phyloP scores from a whole-genome alignment of 179 eudicot genomes.

The Sideroxylon spinosum region DNA sequence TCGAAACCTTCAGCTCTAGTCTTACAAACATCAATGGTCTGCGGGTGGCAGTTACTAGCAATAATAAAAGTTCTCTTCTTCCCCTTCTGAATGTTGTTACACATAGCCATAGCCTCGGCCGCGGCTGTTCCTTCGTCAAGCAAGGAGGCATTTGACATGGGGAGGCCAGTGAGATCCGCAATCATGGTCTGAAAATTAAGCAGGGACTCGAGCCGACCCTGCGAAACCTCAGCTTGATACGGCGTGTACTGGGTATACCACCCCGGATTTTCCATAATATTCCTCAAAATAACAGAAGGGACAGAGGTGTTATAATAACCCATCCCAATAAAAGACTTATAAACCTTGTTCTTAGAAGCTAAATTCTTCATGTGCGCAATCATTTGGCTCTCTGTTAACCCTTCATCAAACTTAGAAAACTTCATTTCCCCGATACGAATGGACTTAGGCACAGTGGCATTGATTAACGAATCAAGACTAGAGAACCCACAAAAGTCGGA shows the following conservation, averaged over 20 bases:
- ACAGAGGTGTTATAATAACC: slow-evolving; percentile 84
- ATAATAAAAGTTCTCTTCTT: slow-evolving; percentile 80
- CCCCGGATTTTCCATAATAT: slow-evolving; percentile 87
- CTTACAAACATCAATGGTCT: slow-evolving; percentile 77
- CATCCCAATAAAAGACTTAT: slow-evolving; percentile 93
- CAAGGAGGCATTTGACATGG: slow-evolving; percentile 90
- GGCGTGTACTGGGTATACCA: slow-evolving; percentile 98
- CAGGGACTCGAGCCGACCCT: slow-evolving; percentile 82
- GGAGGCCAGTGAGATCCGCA: slow-evolving; percentile 85
- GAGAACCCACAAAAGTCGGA: slow-evolving; percentile 60
- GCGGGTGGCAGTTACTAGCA: slow-evolving; percentile 85
- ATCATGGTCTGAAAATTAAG: slow-evolving; percentile 81
- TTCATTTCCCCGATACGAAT: slow-evolving; percentile 59
- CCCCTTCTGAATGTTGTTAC: slow-evolving; percentile 80
- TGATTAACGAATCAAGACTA: slow-evolving; percentile 52
- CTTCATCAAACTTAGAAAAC: slow-evolving; percentile 65
- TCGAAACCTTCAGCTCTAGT: slow-evolving; percentile 90
- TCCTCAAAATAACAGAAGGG: slow-evolving; percentile 82
- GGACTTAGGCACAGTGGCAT: slow-evolving; percentile 85
- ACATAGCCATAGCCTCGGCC: slow-evolving; percentile 99
- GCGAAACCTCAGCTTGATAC: slow-evolving; percentile 91
- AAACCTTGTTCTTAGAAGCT: slow-evolving; percentile 73
- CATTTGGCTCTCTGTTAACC: slow-evolving; percentile 87
- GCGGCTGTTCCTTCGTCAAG: slow-evolving; percentile 97
- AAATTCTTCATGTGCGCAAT: slow-evolving; percentile 66